Percentiles rank a stretch among this genome's conserved stretches.
These are phyloP conservation scores for Mycena floridula DNA, from an alignment of 768 basidiomycete species.

Conservation along the genomic window DNA sequence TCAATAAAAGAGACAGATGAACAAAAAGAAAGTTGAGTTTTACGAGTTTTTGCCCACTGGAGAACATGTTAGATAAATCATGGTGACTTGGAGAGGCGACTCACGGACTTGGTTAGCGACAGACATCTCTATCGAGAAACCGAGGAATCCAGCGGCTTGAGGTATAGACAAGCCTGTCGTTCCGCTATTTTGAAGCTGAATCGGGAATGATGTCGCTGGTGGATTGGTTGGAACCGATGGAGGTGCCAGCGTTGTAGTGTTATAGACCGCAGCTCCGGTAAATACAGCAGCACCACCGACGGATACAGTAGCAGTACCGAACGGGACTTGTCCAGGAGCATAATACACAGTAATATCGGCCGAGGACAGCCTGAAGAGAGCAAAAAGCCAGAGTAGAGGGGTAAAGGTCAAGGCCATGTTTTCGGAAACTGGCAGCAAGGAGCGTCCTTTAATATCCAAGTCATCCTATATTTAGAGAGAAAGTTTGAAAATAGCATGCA, in stretches of 20 bases:
- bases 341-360: slow-evolving; percentile 5
- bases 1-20: slow-evolving; percentile 8
- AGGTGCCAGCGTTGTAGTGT: slow-evolving; percentile 40
- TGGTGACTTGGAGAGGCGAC: slow-evolving; percentile 15
- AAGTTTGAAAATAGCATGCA: too few species aligned
- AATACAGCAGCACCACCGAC: slow-evolving; percentile 34
- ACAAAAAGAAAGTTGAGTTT: slow-evolving; percentile 5
- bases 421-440: too few species aligned
- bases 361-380: too few species aligned
- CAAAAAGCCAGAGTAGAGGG: too few species aligned
- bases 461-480: too few species aligned
- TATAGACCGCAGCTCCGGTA: slow-evolving; percentile 49
- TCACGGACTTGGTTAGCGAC: slow-evolving; percentile 51
- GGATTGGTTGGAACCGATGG: slow-evolving; percentile 45
- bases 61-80: background rate
- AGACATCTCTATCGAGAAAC: slow-evolving; percentile 61
- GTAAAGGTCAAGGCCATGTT: too few species aligned
- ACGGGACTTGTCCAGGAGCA: slow-evolving; percentile 4
- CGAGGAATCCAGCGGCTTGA: slow-evolving; percentile 37
- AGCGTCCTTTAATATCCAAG: too few species aligned
- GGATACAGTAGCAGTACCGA: slow-evolving; percentile 15
- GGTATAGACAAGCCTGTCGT: slow-evolving; percentile 28
- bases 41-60: slow-evolving; percentile 47
- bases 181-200: slow-evolving; percentile 34
- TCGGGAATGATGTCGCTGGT: slow-evolving; percentile 34